These are phyloP conservation scores for Endoconidiophora laricicola DNA, from an alignment of 2,329 filamentous ascomycete species.

Conservation along the genomic window DNA sequence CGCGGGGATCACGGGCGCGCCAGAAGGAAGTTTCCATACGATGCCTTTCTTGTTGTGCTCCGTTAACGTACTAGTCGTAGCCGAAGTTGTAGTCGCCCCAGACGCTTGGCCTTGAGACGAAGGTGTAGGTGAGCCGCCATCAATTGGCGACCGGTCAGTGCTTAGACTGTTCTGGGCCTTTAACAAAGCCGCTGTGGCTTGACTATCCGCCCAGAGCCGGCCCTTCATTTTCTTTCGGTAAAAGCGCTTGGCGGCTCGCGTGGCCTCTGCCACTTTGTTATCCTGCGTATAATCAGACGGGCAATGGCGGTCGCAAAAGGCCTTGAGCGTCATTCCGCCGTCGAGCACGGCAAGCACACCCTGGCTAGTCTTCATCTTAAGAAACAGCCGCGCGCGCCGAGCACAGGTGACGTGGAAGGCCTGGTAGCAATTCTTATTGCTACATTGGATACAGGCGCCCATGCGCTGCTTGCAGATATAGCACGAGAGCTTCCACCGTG, in stretches of 20 bases:
- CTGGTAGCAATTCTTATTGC: constrained; percentile 91
- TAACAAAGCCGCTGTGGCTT: constrained; percentile 63
- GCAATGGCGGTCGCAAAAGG: constrained; percentile 91
- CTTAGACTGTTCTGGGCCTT: constrained; percentile 47
- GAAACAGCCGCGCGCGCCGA: constrained; percentile 65
- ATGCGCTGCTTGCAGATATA: constrained; percentile 96
- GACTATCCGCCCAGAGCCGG: constrained; percentile 81
- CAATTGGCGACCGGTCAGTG: not conserved
- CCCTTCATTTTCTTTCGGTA: constrained; percentile 83
- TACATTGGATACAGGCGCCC: constrained; percentile 96
- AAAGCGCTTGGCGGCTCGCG: constrained; percentile 68
- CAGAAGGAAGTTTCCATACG: constrained; percentile 77
- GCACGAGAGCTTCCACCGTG: constrained; percentile 81
- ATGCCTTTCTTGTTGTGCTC: constrained; percentile 8
- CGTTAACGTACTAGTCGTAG: not conserved
- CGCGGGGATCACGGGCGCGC: constrained; percentile 83
- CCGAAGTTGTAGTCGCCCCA: too few relatives aligned
- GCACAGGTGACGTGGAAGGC: constrained; percentile 97
- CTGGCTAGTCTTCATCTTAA: constrained; percentile 92
- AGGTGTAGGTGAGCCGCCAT: not conserved
- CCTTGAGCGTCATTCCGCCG: constrained; percentile 72
- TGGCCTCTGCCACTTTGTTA: constrained; percentile 65
- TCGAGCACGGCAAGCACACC: constrained; percentile 60
- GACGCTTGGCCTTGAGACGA: not conserved
- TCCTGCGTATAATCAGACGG: constrained; percentile 77